phyloP scores from a whole-genome alignment of 1,284 basidiomycete species.

The Wolfiporia cocos region DNA sequence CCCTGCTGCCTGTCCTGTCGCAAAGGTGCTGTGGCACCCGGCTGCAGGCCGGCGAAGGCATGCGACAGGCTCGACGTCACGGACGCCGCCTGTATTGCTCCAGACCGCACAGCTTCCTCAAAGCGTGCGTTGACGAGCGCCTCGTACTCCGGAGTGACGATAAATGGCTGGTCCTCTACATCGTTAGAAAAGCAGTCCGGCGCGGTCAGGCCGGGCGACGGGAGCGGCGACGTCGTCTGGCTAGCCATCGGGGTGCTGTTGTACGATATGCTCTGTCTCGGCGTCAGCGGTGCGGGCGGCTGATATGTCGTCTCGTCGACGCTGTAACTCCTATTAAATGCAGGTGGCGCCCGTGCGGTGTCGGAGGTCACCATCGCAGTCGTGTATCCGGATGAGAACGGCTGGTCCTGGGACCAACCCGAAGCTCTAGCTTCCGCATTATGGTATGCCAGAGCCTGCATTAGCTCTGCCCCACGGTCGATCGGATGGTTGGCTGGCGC shows the following conservation, averaged over 20 bases:
- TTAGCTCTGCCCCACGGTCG: constrained; percentile 1
- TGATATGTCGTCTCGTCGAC: neutral
- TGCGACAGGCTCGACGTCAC: constrained; percentile 11
- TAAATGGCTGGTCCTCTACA: constrained; percentile 25
- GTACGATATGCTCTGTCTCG: constrained; percentile 6
- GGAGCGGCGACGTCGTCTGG: constrained; percentile 12
- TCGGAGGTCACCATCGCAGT: neutral
- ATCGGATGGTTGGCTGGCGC: neutral
- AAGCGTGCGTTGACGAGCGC: constrained; percentile 23
- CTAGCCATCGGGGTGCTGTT: constrained; percentile 14
- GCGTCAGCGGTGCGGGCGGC: neutral
- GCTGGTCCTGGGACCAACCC: neutral
- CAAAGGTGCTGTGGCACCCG: no score
- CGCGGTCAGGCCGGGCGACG: constrained; percentile 13
- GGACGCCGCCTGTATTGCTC: constrained; percentile 21
- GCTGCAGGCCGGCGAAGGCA: neutral
- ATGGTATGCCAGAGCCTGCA: constrained; percentile 2
- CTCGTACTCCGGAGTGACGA: constrained; percentile 26
- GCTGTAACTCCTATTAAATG: neutral
- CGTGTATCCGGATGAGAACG: neutral
- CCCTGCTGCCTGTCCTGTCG: neutral
- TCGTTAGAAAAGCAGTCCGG: constrained; percentile 9
- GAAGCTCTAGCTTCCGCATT: neutral
- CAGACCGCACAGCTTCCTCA: constrained; percentile 23
- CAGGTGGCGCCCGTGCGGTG: neutral